Evolutionary conservation across 75 land plant genomes (phyloP).

Genomic region (Azolla pinnata): DNA sequence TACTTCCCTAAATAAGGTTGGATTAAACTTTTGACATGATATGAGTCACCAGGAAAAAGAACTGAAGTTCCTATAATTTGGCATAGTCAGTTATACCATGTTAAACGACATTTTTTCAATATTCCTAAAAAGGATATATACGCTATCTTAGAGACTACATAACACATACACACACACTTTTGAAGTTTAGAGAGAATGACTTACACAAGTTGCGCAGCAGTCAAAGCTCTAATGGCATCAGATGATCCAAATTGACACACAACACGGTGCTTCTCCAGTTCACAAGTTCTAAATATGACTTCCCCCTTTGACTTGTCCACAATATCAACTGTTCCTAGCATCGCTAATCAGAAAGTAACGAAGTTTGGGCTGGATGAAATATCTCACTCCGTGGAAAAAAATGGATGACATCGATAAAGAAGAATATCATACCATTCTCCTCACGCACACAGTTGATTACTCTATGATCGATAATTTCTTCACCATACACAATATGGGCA

Average conservation of each 20-base stretch:
- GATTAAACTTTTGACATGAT: background rate
- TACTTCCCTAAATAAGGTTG: background rate
- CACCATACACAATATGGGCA: constrained; percentile 87
- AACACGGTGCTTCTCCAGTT: constrained; percentile 50
- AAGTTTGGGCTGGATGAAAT: background rate
- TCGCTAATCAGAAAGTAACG: constrained; percentile 21
- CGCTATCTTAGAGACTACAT: background rate
- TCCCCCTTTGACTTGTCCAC: constrained; percentile 56
- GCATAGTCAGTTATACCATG: too few relatives aligned
- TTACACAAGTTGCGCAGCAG: constrained; percentile 64
- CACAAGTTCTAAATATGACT: constrained; percentile 80
- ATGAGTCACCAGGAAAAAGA: too few relatives aligned
- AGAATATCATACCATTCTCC: constrained; percentile 41
- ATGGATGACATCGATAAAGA: background rate
- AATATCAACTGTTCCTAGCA: constrained; percentile 59
- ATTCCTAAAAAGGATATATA: too few relatives aligned
- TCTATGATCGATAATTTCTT: constrained; percentile 90
- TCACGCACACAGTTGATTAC: constrained; percentile 61
- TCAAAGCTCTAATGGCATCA: constrained; percentile 65
- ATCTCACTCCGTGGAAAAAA: background rate
- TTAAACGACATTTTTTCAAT: too few relatives aligned
- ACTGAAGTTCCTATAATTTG: too few relatives aligned
- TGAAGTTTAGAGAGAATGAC: constrained; percentile 8
- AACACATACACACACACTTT: background rate
- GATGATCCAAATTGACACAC: constrained; percentile 91